Base-by-base conservation (phyloP, 768 basidiomycete genomes). In the Suillus lakei region DNA sequence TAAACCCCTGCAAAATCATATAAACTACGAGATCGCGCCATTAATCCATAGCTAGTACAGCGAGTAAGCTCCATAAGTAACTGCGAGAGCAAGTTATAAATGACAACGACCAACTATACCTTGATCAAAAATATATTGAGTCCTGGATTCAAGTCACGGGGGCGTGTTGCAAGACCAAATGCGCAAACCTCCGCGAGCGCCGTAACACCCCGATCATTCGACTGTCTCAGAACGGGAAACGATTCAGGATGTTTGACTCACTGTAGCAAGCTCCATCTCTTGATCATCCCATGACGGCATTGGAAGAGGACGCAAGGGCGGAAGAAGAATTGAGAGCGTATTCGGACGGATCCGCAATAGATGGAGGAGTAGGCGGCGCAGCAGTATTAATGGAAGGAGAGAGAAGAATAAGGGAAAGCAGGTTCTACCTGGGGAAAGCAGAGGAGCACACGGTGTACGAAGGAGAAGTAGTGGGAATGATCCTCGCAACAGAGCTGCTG, bases 361-460 rank as follows among this genome's bases (percentile, higher is more conserved):
- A 73, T 7, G 71, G 73, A 2, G 65, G 66, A 16, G 69, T 78
- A 5, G 78, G 78, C 1, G 78, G 72, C 7, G 70, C 73, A 15
- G 78, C 76, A 28, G 73, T 78, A 3, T 61, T 76, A 8, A 61
- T 66, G 48, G 39, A 39, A 5, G 53, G 60, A 0, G 74, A 66
- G 4, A 16, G 16, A 41, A 15, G 23, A 16, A 41, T 15, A n/a
- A 60, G 48, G 8, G 34, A 60, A 10, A 55, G 74, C 16, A 60
- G 63, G 21, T 66, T 65, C 30, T 55, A 73, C 21, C 67, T 80
- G 3, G 74, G 76, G 3, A 36, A 36, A 0, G 61, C 58, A 0
- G 55, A 44, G 3, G 58, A 72, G 18, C 76, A 78, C 69, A 76
- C 71, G 0, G 74, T 76, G 0, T 76, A 74, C 43, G 75, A 78